Evolutionary conservation across 2,329 filamentous ascomycete genomes (phyloP).

Genomic region (Ophiostoma ulmi): DNA sequence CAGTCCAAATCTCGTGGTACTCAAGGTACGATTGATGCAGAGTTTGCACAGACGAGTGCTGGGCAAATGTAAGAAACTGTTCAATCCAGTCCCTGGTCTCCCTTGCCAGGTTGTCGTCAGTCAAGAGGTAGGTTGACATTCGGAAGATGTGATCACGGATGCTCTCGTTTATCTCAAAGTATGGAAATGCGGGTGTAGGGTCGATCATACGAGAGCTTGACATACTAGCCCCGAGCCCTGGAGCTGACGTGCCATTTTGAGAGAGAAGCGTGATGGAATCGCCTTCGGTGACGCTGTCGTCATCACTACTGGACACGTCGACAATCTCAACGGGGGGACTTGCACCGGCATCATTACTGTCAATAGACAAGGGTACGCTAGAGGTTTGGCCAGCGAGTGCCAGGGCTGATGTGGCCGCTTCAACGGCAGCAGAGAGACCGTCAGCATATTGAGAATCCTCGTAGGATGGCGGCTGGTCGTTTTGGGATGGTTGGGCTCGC

Average conservation of each 20-base stretch:
- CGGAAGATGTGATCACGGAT: constrained; percentile 9
- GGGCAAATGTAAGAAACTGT: constrained; percentile 42
- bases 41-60: constrained; percentile 33
- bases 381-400: constrained; percentile 26
- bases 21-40: constrained; percentile 42
- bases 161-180: constrained; percentile 32
- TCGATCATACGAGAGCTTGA: constrained; percentile 33
- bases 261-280: background rate
- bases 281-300: constrained; percentile 27
- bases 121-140: background rate
- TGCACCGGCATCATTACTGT: background rate
- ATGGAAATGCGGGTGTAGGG: constrained; percentile 46
- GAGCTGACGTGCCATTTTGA: background rate
- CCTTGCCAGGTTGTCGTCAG: constrained; percentile 31
- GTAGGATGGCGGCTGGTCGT: constrained; percentile 33
- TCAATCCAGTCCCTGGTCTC: constrained; percentile 49
- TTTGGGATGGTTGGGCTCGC: background rate
- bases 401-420: constrained; percentile 27
- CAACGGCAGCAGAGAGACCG: background rate
- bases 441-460: background rate
- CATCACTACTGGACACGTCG: constrained; percentile 36
- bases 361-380: background rate
- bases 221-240: background rate
- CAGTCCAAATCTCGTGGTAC: constrained; percentile 48
- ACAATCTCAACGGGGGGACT: constrained; percentile 45